phyloP scores from a whole-genome alignment of 805 yeast species.

The Candida koratica region DNA sequence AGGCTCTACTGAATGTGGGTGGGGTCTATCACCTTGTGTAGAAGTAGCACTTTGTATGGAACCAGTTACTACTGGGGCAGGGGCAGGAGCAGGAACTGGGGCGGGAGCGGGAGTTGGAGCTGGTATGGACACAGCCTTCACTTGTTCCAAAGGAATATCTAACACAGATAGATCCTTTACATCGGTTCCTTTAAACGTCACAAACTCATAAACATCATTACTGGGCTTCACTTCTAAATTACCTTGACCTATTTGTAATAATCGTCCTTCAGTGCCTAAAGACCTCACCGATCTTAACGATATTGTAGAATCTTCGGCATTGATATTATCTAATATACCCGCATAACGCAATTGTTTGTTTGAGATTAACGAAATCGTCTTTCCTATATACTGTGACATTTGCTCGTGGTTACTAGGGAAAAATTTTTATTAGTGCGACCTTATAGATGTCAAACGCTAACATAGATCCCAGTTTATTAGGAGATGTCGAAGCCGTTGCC shows the following conservation, averaged over 20 bases:
- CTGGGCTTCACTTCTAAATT: conserved; percentile 69
- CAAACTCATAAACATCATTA: conserved; percentile 62
- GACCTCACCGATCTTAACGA: conserved; percentile 75
- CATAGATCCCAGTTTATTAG: conserved; percentile 5
- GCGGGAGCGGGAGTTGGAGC: conserved; percentile 13
- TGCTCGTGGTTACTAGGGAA: background rate
- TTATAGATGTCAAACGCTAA: conserved; percentile 1
- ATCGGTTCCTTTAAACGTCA: conserved; percentile 86
- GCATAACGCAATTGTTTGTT: conserved; percentile 81
- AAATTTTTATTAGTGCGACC: conserved; percentile 4
- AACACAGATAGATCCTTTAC: conserved; percentile 85
- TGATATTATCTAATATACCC: conserved; percentile 81
- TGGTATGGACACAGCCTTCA: conserved; percentile 42
- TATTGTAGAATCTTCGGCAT: conserved; percentile 87
- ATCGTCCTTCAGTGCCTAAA: conserved; percentile 90
- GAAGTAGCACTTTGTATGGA: background rate
- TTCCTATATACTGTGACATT: conserved; percentile 93
- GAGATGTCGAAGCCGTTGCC: background rate
- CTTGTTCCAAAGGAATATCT: conserved; percentile 64
- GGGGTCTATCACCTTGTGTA: background rate
- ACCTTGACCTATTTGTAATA: conserved; percentile 53
- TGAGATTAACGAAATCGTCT: conserved; percentile 77
- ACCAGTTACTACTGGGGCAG: no score
- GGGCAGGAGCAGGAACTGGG: conserved; percentile 10
- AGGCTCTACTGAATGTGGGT: background rate